Percentiles rank a stretch among this genome's conserved stretches.
Conservation (phyloP, 2,329 filamentous ascomycete species). For the Karstenula rhodostoma region DNA sequence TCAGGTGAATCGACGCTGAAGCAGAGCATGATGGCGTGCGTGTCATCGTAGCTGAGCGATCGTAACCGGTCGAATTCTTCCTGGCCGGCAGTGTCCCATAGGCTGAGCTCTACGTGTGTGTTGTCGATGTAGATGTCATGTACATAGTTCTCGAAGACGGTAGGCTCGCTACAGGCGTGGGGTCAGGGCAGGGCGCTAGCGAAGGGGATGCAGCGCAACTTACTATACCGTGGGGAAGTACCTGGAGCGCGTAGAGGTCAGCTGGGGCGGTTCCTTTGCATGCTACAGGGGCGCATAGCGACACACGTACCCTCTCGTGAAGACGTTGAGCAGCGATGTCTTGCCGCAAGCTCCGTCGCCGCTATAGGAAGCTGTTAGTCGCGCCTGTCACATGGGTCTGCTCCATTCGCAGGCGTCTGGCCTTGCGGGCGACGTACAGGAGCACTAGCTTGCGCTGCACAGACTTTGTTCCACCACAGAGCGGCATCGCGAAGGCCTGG, state of each 20-base stretch:
- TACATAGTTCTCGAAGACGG: constrained; percentile 98
- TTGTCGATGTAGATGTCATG: constrained; percentile 99
- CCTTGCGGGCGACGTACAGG: constrained; percentile 66
- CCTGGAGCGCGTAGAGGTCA: constrained; percentile 55
- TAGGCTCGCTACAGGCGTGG: constrained; percentile 73
- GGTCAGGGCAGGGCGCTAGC: constrained; percentile 26
- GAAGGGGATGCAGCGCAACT: constrained; percentile 43
- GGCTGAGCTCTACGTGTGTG: constrained; percentile 93
- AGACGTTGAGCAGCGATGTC: constrained; percentile 96
- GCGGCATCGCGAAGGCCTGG: constrained; percentile 50
- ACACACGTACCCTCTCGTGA: constrained; percentile 84
- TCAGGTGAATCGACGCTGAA: constrained; percentile 95
- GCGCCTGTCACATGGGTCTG: constrained; percentile 26
- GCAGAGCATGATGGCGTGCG: constrained; percentile 98
- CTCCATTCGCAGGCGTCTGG: constrained; percentile 8
- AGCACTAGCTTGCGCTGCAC: constrained; percentile 97
- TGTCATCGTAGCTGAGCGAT: constrained; percentile 96
- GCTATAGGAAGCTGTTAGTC: constrained; percentile 58
- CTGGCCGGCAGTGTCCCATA: constrained; percentile 98
- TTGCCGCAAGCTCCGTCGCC: constrained; percentile 97
- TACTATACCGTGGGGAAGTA: constrained; percentile 98
- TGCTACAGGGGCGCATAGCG: neutral
- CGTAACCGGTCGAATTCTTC: constrained; percentile 98
- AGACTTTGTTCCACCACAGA: constrained; percentile 68
- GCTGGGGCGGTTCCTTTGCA: constrained; percentile 8